A percentile compares a stretch with the other conserved stretches of the same genome.
Conservation (phyloP, 73 alveolate genomes). For the Paramecium pentaurelia region DNA sequence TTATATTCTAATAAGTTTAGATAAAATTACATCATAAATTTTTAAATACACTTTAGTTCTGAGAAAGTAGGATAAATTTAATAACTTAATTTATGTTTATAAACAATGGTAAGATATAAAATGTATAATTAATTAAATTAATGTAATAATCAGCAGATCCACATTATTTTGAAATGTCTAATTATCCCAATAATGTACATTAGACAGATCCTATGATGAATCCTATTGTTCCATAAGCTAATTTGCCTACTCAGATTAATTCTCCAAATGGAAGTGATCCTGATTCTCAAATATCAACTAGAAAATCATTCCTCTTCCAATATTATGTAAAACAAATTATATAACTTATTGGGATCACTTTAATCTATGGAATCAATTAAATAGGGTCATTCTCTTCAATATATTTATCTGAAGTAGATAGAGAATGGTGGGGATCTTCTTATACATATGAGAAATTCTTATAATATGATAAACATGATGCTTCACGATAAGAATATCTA, state of each 20-base stretch:
- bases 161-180: background rate
- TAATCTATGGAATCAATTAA: background rate
- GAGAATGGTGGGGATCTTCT: background rate
- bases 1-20: no score
- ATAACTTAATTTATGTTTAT: no score
- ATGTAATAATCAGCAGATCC: background rate
- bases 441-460: background rate
- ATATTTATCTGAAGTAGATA: background rate
- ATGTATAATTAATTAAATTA: no score
- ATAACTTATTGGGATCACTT: background rate
- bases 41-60: no score
- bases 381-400: background rate
- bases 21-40: no score
- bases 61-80: no score
- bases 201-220: background rate
- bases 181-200: background rate
- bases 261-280: background rate
- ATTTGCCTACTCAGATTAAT: background rate
- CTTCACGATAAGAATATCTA: background rate
- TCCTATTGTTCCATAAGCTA: background rate
- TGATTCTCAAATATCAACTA: background rate
- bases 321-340: background rate
- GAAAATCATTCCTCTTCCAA: background rate
- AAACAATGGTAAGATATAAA: background rate
- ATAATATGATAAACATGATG: background rate